phyloP scores from a whole-genome alignment of 1,284 basidiomycete genomes.

The Mycocalia duriaeana region DNA sequence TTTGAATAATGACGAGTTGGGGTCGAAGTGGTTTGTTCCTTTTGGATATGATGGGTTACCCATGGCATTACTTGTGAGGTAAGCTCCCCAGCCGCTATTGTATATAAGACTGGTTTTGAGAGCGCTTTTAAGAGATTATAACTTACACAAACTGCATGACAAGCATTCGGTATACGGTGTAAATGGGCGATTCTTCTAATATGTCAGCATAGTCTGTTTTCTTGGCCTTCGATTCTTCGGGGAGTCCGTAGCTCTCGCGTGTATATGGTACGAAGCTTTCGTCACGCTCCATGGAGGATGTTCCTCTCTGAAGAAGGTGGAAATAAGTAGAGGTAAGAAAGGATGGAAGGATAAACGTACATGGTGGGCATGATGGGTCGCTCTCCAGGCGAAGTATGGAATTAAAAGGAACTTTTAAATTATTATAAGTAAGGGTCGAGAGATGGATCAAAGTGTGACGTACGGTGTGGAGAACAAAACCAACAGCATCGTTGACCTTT shows the following conservation, averaged over 20 bases:
- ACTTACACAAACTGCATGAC: constrained; percentile 34
- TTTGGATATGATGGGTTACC: constrained; percentile 36
- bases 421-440: not conserved
- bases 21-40: constrained; percentile 39
- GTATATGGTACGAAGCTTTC: constrained; percentile 53
- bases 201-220: constrained; percentile 29
- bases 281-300: constrained; percentile 43
- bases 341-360: constrained; percentile 15
- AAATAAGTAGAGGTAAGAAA: too few relatives aligned
- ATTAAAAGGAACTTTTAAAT: constrained; percentile 31
- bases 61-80: constrained; percentile 46
- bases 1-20: constrained; percentile 33
- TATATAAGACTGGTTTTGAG: not conserved
- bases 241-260: constrained; percentile 41
- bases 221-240: constrained; percentile 27
- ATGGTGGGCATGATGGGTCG: constrained; percentile 36
- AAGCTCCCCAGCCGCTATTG: constrained; percentile 60
- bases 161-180: constrained; percentile 31
- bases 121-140: too few relatives aligned
- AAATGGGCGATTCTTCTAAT: constrained; percentile 33
- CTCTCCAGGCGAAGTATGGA: constrained; percentile 39
- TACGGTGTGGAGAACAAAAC: constrained; percentile 21
- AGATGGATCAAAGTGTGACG: not conserved
- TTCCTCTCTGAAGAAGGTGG: constrained; percentile 27
- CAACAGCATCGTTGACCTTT: constrained; percentile 18